Conservation (phyloP, 805 yeast genomes). For the Saturnispora hagleri region DNA sequence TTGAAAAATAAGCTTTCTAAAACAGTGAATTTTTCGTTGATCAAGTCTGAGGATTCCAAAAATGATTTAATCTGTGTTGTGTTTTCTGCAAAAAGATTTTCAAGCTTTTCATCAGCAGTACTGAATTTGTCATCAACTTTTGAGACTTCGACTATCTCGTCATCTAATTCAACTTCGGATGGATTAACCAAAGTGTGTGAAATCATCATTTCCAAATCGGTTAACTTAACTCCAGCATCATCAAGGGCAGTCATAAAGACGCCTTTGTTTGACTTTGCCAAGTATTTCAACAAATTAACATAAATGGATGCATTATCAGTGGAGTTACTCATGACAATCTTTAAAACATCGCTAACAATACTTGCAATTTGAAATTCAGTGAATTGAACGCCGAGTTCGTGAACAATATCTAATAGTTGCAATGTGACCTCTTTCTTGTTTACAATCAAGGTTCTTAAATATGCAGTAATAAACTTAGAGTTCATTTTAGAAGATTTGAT, state of each 20-base stretch:
- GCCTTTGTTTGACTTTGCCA: constrained; percentile 31
- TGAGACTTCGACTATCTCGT: constrained; percentile 23
- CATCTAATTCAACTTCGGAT: constrained; percentile 15
- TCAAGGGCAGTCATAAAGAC: constrained; percentile 32
- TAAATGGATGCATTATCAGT: constrained; percentile 19
- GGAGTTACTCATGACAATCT: constrained; percentile 10
- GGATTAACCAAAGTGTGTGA: constrained; percentile 46
- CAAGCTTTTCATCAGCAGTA: constrained; percentile 17
- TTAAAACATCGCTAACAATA: constrained; percentile 18
- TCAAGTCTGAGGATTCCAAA: constrained; percentile 22
- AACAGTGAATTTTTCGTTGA: constrained; percentile 33
- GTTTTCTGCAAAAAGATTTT: constrained; percentile 5
- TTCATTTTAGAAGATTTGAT: constrained; percentile 13
- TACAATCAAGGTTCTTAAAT: constrained; percentile 21
- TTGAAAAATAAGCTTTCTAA: constrained; percentile 36
- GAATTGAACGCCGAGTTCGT: constrained; percentile 12
- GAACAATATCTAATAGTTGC: constrained; percentile 6
- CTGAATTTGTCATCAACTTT: constrained; percentile 16
- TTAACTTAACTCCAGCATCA: constrained; percentile 30
- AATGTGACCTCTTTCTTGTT: constrained; percentile 10
- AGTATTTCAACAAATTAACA: constrained; percentile 27
- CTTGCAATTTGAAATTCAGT: constrained; percentile 17
- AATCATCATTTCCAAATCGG: constrained; percentile 51
- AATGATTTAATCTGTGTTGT: constrained; percentile 26
- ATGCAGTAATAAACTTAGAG: constrained; percentile 23